Evolutionary conservation across 2,329 filamentous ascomycete species (phyloP), one percentile per base, ranked within the genome.

Genomic region (Fusarium pseudocircinatum): DNA sequence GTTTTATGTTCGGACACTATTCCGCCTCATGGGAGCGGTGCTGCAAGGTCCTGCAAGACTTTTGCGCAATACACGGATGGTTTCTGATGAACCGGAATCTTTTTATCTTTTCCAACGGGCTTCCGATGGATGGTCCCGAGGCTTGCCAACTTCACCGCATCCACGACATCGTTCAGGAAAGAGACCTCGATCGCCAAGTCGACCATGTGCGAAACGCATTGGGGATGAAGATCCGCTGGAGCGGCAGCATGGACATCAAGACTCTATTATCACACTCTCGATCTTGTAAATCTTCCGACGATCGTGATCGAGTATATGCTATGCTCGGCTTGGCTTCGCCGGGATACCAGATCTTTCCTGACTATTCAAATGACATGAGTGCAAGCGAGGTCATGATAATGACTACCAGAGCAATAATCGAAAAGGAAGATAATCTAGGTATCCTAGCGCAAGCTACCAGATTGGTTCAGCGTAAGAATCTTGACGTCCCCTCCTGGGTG

Each of bases 91-190:
- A 10, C 3, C 34, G 8, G 16, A 36, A 8, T 18, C 9, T 18
- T 18, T 37, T 11, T 20, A 9, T 10, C 9, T 9, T 10, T 10
- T 2, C 16, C 9, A 37, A 1, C 8, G 18, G 36, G 36, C 16
- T 37, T 20, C 36, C 36, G 36, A 20, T 11, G 4, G 18, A 20
- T 37, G 4, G 36, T 14, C 20, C 20, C 3, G n/a, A 2, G 8
- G 30, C 24, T 20, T 16, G 15, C 1, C 30, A 24, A 18, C 2
- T 50, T 5, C 4, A 16, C 4, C 49, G 13, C 9, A 22, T 52
- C 6, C 18, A 15, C 9, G 7, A 14, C 6, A 8, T 15, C 0
- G n/a, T 36, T 2, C 0, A 8, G 0, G 0, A 26, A 4, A 36
- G n/a, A 11, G n/a, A 15, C 16, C 16, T 36, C 2, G 2, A 2